phyloP scores from a whole-genome alignment of 2,329 filamentous ascomycete genomes.

The Ophidiomyces ophidiicola region DNA sequence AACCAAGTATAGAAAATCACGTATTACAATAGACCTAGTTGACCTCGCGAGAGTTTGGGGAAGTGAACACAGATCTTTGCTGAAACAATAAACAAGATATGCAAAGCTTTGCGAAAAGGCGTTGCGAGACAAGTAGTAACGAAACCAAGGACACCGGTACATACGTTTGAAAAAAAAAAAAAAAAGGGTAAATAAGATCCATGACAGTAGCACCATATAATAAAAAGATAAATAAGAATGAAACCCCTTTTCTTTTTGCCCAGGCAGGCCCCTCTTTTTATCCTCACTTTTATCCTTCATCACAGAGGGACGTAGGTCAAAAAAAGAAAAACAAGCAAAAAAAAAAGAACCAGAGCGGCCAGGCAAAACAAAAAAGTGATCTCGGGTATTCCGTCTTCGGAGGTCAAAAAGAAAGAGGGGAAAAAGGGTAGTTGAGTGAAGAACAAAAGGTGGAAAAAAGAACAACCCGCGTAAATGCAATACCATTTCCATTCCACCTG shows the following conservation, averaged over 20 bases:
- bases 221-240: background rate
- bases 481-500: constrained; percentile 17
- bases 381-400: constrained; percentile 11
- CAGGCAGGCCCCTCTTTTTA: background rate
- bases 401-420: constrained; percentile 19
- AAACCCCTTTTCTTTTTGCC: constrained; percentile 1
- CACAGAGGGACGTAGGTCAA: background rate
- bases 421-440: constrained; percentile 10
- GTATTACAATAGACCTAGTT: background rate
- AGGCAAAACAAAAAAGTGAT: constrained; percentile 7
- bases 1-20: background rate
- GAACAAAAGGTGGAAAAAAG: constrained; percentile 7
- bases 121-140: too few relatives aligned
- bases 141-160: too few relatives aligned
- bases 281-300: background rate
- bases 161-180: too few relatives aligned
- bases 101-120: background rate
- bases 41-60: background rate
- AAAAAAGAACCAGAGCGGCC: background rate
- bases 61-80: background rate
- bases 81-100: background rate
- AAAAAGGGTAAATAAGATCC: background rate
- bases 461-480: constrained; percentile 16
- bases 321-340: constrained; percentile 8
- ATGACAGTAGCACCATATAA: background rate